Evolutionary conservation across 2,329 filamentous ascomycete genomes (phyloP).

Genomic region (Cordyceps pruinosa): DNA sequence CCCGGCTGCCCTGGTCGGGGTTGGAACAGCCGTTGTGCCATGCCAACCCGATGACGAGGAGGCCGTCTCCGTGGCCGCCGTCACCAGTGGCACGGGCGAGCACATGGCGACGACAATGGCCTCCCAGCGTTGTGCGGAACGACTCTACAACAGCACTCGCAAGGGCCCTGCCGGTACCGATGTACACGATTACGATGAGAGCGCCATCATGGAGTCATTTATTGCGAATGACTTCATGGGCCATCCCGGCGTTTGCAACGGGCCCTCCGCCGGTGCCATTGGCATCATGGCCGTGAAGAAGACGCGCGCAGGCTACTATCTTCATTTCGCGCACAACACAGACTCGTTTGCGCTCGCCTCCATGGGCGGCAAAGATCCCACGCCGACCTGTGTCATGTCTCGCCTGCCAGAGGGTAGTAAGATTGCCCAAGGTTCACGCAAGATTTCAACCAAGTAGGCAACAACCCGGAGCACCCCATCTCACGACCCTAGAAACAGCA

Average conservation of each 20-base stretch:
- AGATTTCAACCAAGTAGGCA: constrained; percentile 30
- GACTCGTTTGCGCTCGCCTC: constrained; percentile 82
- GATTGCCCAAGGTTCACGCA: constrained; percentile 50
- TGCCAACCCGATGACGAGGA: constrained; percentile 62
- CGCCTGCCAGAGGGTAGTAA: constrained; percentile 51
- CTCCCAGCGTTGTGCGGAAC: constrained; percentile 76
- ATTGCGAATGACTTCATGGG: constrained; percentile 87
- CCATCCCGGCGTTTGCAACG: constrained; percentile 76
- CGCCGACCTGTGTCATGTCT: constrained; percentile 82
- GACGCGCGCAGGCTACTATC: constrained; percentile 63
- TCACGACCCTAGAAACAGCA: not conserved
- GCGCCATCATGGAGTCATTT: constrained; percentile 65
- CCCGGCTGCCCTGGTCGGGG: constrained; percentile 84
- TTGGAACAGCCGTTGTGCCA: constrained; percentile 87
- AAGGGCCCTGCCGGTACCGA: constrained; percentile 55
- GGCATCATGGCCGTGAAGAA: constrained; percentile 89
- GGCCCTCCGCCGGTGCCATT: constrained; percentile 78
- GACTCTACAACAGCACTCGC: constrained; percentile 66
- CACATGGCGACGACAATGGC: constrained; percentile 97
- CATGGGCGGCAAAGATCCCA: constrained; percentile 71
- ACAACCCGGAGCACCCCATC: not conserved
- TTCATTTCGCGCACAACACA: constrained; percentile 96
- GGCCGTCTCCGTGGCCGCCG: constrained; percentile 65
- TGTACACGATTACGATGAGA: constrained; percentile 66
- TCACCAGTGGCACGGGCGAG: constrained; percentile 92